These are phyloP conservation scores for Xylariales sp. DNA, from an alignment of 2,329 filamentous ascomycete species.

Conservation along the genomic window DNA sequence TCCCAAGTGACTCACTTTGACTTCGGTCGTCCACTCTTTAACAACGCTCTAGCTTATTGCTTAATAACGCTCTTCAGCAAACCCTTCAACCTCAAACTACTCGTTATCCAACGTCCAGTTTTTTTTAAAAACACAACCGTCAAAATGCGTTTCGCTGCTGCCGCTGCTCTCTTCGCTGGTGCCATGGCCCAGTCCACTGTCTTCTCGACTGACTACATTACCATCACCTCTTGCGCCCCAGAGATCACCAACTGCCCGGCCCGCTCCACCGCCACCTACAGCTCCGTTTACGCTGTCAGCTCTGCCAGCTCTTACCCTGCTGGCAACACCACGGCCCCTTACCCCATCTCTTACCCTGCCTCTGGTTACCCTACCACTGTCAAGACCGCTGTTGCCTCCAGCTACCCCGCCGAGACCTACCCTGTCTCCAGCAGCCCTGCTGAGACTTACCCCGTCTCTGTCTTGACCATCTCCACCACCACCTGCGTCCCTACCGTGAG, in stretches of 20 bases:
- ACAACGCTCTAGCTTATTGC: slow-evolving; percentile 28
- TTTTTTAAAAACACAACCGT: slow-evolving; percentile 25
- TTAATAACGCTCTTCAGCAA: slow-evolving; percentile 20
- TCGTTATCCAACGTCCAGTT: slow-evolving; percentile 23
- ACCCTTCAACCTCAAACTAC: slow-evolving; percentile 17
- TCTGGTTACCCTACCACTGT: slow-evolving; percentile 8
- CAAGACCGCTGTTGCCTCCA: background rate
- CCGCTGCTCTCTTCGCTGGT: slow-evolving; percentile 45
- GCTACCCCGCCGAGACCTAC: slow-evolving; percentile 9
- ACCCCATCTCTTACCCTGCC: slow-evolving; percentile 11
- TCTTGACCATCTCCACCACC: slow-evolving; percentile 35
- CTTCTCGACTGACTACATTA: slow-evolving; percentile 55
- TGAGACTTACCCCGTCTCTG: slow-evolving; percentile 13
- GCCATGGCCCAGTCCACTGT: slow-evolving; percentile 42
- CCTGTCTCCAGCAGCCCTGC: slow-evolving; percentile 24
- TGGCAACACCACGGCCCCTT: slow-evolving; percentile 9
- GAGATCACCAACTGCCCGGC: slow-evolving; percentile 60
- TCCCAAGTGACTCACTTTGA: slow-evolving; percentile 38
- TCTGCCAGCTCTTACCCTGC: slow-evolving; percentile 2
- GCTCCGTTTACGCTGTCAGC: slow-evolving; percentile 32
- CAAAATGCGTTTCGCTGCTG: slow-evolving; percentile 61
- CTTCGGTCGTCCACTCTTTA: slow-evolving; percentile 57
- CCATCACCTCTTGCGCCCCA: slow-evolving; percentile 57
- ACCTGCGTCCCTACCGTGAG: slow-evolving; percentile 42
- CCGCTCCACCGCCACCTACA: slow-evolving; percentile 33